phyloP scores from a whole-genome alignment of 108 stramenopile genomes.

The Poteriospumella lacustris region DNA sequence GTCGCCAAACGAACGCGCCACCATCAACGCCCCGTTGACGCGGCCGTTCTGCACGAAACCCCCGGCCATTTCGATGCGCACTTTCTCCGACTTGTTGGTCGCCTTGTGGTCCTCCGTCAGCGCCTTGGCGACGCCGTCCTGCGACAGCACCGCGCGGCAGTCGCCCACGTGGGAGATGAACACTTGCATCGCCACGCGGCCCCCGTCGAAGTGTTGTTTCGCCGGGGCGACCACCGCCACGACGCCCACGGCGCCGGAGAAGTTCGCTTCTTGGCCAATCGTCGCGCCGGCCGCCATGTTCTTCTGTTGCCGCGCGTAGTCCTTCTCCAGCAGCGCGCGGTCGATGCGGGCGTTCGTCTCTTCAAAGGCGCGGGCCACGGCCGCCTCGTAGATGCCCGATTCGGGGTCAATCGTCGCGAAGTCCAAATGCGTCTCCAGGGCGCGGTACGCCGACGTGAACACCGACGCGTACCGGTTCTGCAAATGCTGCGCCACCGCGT shows the following conservation, averaged over 20 bases:
- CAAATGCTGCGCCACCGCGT: conserved; percentile 26
- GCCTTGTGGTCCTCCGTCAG: conserved; percentile 78
- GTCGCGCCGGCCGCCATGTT: not conserved
- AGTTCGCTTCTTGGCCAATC: not conserved
- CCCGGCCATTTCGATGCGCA: conserved; percentile 71
- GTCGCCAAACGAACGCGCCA: conserved; percentile 42
- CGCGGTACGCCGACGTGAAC: not conserved
- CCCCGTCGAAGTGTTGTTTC: not conserved
- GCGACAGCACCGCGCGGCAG: conserved; percentile 70
- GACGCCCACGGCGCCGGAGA: not conserved
- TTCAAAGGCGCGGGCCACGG: not conserved
- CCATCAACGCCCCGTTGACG: conserved; percentile 31
- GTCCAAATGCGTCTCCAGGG: not conserved
- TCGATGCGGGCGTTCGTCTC: not conserved
- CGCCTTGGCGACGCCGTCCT: conserved; percentile 61
- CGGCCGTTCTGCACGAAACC: conserved; percentile 67
- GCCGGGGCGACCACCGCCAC: conserved; percentile 38
- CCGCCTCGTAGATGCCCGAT: not conserved
- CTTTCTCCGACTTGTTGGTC: conserved; percentile 54
- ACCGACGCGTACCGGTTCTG: not conserved
- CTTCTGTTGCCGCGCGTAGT: conserved; percentile 29
- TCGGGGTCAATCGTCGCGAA: not conserved
- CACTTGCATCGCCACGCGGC: too few relatives aligned
- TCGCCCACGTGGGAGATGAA: conserved; percentile 80
- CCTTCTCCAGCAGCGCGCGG: conserved; percentile 22